Evolutionary conservation across 2,329 filamentous ascomycete genomes (phyloP), one percentile per base, ranked within the genome.

Genomic region (Calcarisporium arbuscula): DNA sequence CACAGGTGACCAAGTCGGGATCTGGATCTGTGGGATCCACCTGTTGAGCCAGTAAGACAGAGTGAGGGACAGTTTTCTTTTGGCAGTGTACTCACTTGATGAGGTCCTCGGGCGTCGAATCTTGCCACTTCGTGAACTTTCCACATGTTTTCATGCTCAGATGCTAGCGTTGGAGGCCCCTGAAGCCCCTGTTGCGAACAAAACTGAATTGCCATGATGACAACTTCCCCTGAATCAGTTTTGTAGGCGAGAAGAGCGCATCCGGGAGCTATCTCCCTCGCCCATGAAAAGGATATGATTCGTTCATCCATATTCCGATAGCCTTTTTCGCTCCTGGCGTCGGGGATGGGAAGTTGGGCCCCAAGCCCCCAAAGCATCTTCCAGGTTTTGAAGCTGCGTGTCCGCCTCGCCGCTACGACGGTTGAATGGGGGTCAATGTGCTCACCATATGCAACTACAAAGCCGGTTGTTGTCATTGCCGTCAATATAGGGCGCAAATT

Each of bases 281-380:
- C 66, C 74, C 74, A 79, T 0, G 71, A 61, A 35, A 78, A 73
- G 0, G 70, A 61, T 6, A 61, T 59, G 28, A 77, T 62, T 32
- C 61, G 60, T 44, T 72, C 69, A 34, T 61, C 57, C 56, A 52
- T 62, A 45, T 42, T 63, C 37, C 43, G 47, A 12, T 54, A 53
- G 2, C 58, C 43, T 19, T 45, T 36, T 22, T 53, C 35, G 36
- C 53, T 42, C 47, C 36, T 57, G 20, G 57, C 52, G 19, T 64
- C 61, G 0, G 72, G 72, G 7, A 77, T 50, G 6, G 70, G 61
- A 19, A 75, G 39, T 4, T 63, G 63, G 26, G 67, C 70, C 6
- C 74, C 74, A 4, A 77, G 53, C 0, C 70, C 70, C 73, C 74
- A 79, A 2, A 76, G 59, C 2, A 71, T 61, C 36, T 64, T 59